These are phyloP conservation scores for Linderniella brevidens DNA, from an alignment of 257 asterid genomes.

Conservation along the genomic window DNA sequence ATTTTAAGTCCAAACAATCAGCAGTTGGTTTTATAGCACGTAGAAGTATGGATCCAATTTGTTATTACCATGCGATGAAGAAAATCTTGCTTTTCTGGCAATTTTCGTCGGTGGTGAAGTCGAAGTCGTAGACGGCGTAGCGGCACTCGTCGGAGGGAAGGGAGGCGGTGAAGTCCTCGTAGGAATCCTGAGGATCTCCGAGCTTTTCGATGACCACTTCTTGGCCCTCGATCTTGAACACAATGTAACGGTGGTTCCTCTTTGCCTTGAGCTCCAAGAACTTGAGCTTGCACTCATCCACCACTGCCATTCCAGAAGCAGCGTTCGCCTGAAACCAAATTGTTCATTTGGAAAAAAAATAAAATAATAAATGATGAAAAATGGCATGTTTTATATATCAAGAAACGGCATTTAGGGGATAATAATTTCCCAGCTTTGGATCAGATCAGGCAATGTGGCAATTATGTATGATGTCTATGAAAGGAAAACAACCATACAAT, in stretches of 20 bases:
- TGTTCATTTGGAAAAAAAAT: background rate
- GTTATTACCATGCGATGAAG: slow-evolving; percentile 20
- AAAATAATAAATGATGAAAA: background rate
- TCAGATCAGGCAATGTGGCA: too few relatives aligned
- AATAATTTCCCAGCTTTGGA: too few relatives aligned
- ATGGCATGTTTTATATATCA: too few relatives aligned
- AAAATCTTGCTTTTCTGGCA: slow-evolving; percentile 21
- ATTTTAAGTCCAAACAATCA: too few relatives aligned
- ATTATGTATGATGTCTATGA: too few relatives aligned
- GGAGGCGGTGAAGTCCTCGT: slow-evolving; percentile 17
- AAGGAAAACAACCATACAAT: too few relatives aligned
- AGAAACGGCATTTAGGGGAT: too few relatives aligned
- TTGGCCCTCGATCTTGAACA: slow-evolving; percentile 27
- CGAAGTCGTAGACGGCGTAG: slow-evolving; percentile 32
- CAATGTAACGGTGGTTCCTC: slow-evolving; percentile 21
- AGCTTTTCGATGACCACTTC: slow-evolving; percentile 25
- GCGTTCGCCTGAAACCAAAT: slow-evolving; percentile 18
- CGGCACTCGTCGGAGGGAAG: slow-evolving; percentile 28
- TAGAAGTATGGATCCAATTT: background rate
- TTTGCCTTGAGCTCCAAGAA: slow-evolving; percentile 34
- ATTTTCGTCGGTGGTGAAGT: slow-evolving; percentile 31
- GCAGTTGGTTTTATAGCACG: background rate
- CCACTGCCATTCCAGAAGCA: slow-evolving; percentile 30
- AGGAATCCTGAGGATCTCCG: slow-evolving; percentile 17
- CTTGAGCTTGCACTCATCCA: slow-evolving; percentile 30